Evolutionary conservation across 2,329 filamentous ascomycete genomes (phyloP).

Genomic region (Aspergillus sp.): DNA sequence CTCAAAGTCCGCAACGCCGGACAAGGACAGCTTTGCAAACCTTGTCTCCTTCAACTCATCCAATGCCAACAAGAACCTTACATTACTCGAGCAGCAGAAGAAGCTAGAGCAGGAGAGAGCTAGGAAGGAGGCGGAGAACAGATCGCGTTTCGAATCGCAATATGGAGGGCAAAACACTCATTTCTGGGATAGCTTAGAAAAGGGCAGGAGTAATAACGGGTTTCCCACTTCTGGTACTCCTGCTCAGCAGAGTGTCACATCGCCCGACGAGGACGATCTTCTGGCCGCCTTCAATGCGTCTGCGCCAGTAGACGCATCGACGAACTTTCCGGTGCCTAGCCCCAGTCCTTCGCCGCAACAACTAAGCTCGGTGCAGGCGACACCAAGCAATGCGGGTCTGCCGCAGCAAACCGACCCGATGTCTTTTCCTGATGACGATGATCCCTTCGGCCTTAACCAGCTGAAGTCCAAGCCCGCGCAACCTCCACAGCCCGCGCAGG

Average conservation of each 20-base stretch:
- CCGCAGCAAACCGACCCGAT: constrained; percentile 27
- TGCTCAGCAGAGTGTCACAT: constrained; percentile 52
- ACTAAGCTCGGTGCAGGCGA: constrained; percentile 14
- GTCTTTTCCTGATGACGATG: constrained; percentile 62
- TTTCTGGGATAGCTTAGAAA: constrained; percentile 74
- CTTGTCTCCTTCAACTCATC: constrained; percentile 60
- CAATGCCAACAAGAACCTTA: constrained; percentile 65
- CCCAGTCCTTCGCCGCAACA: constrained; percentile 34
- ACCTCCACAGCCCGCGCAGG: constrained; percentile 47
- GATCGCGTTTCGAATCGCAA: constrained; percentile 70
- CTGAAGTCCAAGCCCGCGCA: constrained; percentile 59
- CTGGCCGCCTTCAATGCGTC: constrained; percentile 63
- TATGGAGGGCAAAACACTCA: constrained; percentile 69
- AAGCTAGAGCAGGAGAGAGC: constrained; percentile 75
- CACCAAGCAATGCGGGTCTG: constrained; percentile 19
- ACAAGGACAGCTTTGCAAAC: constrained; percentile 61
- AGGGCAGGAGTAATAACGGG: constrained; percentile 49
- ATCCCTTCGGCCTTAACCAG: constrained; percentile 79
- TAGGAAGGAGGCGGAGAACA: constrained; percentile 72
- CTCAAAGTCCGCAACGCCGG: constrained; percentile 44
- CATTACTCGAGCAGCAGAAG: constrained; percentile 64
- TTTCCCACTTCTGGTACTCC: constrained; percentile 42
- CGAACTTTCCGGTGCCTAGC: constrained; percentile 56
- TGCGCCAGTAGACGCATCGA: constrained; percentile 61
- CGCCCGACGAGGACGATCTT: constrained; percentile 59